These are phyloP conservation scores for Lathyrus oleraceus DNA, from an alignment of 306 rosid species.

Conservation along the genomic window DNA sequence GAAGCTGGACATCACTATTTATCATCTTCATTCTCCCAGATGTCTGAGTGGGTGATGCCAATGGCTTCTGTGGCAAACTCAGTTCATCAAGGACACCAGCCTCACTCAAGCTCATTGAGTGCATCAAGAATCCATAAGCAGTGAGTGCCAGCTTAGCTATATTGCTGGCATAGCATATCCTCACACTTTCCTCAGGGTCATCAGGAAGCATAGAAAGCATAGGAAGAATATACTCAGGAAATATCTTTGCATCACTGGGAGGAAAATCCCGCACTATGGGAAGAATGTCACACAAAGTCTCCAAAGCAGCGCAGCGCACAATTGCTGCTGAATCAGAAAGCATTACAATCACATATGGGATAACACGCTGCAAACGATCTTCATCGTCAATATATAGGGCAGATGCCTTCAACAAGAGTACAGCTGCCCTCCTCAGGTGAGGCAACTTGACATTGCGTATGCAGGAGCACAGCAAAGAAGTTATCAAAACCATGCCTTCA, in stretches of 20 bases:
- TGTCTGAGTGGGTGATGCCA: slow-evolving; percentile 54
- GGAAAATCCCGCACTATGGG: slow-evolving; percentile 93
- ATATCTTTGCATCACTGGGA: slow-evolving; percentile 96
- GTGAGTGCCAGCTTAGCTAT: slow-evolving; percentile 91
- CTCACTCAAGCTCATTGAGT: slow-evolving; percentile 90
- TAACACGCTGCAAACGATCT: slow-evolving; percentile 87
- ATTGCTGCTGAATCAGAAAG: slow-evolving; percentile 90
- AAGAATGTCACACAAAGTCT: slow-evolving; percentile 88
- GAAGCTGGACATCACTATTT: slow-evolving; percentile 70
- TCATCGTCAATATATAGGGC: slow-evolving; percentile 92
- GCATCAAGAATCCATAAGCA: slow-evolving; percentile 89
- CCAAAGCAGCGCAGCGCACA: slow-evolving; percentile 96
- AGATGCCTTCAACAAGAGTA: slow-evolving; percentile 84
- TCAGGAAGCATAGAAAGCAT: slow-evolving; percentile 99
- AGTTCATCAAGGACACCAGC: slow-evolving; percentile 94
- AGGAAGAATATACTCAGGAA: slow-evolving; percentile 92
- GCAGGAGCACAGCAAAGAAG: slow-evolving; percentile 94
- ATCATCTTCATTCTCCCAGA: slow-evolving; percentile 66
- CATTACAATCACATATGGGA: slow-evolving; percentile 94
- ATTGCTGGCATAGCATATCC: slow-evolving; percentile 95
- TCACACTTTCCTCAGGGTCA: slow-evolving; percentile 97
- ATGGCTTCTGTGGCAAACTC: slow-evolving; percentile 58
- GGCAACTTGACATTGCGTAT: slow-evolving; percentile 93
- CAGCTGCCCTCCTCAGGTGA: slow-evolving; percentile 82
- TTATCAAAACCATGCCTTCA: slow-evolving; percentile 95